Percentiles rank a stretch among this genome's conserved stretches.
phyloP scores from a whole-genome alignment of 345 rosid genomes.

The Aegle marmelos region DNA sequence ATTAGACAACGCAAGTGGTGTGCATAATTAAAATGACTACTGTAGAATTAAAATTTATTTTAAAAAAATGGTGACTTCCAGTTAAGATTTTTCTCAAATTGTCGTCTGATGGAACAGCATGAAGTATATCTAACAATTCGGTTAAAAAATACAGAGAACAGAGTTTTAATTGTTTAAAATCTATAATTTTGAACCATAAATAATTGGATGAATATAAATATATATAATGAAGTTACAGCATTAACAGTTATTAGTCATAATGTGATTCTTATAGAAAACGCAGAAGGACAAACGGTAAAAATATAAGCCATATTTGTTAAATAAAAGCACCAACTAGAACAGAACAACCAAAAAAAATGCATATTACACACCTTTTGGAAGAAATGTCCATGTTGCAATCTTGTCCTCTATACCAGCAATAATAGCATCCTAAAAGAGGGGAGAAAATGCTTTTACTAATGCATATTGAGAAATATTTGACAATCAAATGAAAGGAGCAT shows the following conservation, averaged over 20 bases:
- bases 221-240: background rate
- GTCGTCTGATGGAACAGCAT: background rate
- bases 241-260: background rate
- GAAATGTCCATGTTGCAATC: slow-evolving; percentile 92
- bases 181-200: background rate
- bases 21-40: background rate
- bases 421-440: slow-evolving; percentile 66
- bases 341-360: background rate
- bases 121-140: background rate
- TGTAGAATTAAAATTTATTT: background rate
- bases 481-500: slow-evolving; percentile 1
- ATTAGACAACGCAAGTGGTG: background rate
- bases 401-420: slow-evolving; percentile 89
- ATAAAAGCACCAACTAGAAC: background rate
- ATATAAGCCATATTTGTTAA: background rate
- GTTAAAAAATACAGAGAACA: background rate
- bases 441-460: background rate
- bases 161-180: background rate
- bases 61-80: background rate
- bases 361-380: slow-evolving; percentile 70
- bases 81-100: background rate
- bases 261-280: background rate
- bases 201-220: background rate
- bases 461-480: background rate
- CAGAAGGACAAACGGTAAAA: background rate